Evolutionary conservation across 2,329 filamentous ascomycete genomes (phyloP).

Genomic region (Botrytis aclada): DNA sequence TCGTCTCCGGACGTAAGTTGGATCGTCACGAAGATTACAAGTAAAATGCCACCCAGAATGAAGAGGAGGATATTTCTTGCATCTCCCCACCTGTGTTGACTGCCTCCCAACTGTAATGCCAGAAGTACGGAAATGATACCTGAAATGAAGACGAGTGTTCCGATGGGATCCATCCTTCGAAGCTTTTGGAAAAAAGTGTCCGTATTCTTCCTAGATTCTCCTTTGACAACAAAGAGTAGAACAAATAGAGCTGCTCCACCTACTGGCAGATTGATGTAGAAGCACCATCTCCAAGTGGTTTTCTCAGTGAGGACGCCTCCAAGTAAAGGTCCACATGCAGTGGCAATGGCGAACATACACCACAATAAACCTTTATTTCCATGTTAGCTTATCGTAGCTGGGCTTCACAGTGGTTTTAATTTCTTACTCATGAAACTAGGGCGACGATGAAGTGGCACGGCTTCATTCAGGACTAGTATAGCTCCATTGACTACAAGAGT

Average conservation of each 20-base stretch:
- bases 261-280: conserved; percentile 19
- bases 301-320: conserved; percentile 36
- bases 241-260: conserved; percentile 7
- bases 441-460: conserved; percentile 24
- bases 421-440: conserved; percentile 15
- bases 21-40: conserved; percentile 33
- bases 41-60: conserved; percentile 35
- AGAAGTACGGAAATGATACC: conserved; percentile 36
- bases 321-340: conserved; percentile 33
- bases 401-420: fast-evolving
- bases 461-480: conserved; percentile 29
- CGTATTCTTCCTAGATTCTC: background rate
- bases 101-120: conserved; percentile 39
- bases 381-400: background rate
- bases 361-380: conserved; percentile 9
- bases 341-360: conserved; percentile 48
- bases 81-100: conserved; percentile 36
- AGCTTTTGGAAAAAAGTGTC: conserved; percentile 15
- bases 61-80: conserved; percentile 40
- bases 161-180: conserved; percentile 36
- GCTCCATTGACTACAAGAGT: conserved; percentile 22
- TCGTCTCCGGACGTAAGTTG: conserved; percentile 40
- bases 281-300: conserved; percentile 42
- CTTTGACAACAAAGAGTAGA: conserved; percentile 8
- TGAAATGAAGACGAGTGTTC: conserved; percentile 38